A percentile compares a stretch with the other conserved stretches of the same genome.
Conservation (phyloP, 768 basidiomycete genomes). For the Stropharia rugosoannulata region DNA sequence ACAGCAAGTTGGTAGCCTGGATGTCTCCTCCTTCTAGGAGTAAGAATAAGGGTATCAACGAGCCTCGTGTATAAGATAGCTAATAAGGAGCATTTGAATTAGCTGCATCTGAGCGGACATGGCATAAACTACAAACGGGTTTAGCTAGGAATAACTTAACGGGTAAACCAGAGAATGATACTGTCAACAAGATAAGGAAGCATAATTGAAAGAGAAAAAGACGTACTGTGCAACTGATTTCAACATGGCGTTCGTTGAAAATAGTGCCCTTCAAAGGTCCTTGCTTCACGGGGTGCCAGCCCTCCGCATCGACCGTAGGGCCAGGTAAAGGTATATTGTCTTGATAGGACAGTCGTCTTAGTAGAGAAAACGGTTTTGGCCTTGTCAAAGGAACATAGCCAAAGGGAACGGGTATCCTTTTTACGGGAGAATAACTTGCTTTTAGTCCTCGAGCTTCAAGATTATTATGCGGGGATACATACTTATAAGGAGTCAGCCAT, state of each 20-base stretch:
- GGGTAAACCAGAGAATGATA: no score
- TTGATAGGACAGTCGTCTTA: constrained; percentile 35
- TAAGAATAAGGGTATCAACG: constrained; percentile 35
- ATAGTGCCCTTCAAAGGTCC: constrained; percentile 28
- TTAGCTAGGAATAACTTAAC: constrained; percentile 37
- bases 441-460: neutral
- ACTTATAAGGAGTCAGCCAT: constrained; percentile 14
- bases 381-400: constrained; percentile 33
- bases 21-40: constrained; percentile 29
- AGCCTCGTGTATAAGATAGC: constrained; percentile 42
- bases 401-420: constrained; percentile 30
- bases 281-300: constrained; percentile 34
- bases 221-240: constrained; percentile 35
- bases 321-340: constrained; percentile 33
- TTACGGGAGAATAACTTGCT: neutral
- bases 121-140: constrained; percentile 28
- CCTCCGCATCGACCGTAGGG: constrained; percentile 37
- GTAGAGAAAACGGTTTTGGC: constrained; percentile 30
- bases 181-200: no score
- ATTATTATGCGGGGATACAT: neutral
- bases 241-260: constrained; percentile 26
- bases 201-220: neutral
- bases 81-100: constrained; percentile 13
- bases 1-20: constrained; percentile 34
- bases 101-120: neutral